Evolutionary conservation across 2,329 filamentous ascomycete species (phyloP), one percentile per base, ranked within the genome.

Genomic region (Diaporthe sp.): DNA sequence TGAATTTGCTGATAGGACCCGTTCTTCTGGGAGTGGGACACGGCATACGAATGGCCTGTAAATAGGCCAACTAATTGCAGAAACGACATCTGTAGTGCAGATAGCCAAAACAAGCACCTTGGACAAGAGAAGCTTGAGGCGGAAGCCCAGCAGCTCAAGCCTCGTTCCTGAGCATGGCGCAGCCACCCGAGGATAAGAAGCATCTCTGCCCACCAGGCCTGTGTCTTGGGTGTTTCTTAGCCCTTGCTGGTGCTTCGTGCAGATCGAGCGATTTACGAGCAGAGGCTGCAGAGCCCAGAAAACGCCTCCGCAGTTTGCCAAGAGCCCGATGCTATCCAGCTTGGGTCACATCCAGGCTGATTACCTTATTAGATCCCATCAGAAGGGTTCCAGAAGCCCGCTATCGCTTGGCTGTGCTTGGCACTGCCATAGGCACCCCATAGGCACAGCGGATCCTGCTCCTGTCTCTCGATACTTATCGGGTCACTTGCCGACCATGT

Each of bases 351-450:
- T 68, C 65, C 47, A 51, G 31, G 49, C 28, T 68, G 65, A 53
- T 53, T 68, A 68, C 65, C 47, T 68, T 68, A 68, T 68, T 12
- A 39, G 8, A 68, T 68, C 31, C 65, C 65, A 53, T 68, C 44
- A 68, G 65, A 53, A 68, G 34, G 65, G 13, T 68, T 68, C 65
- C 65, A 68, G 65, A 68, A 68, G 47, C 47, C 47, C 47, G 65
- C 65, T 68, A 68, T 68, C 65, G 47, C 65, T 68, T 68, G 65
- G 65, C 65, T 51, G 31, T 53, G 65, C 63, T 68, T 68, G 63
- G 63, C 63, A 67, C 61, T 67, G 61, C 63, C 63, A 47, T 25
- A 67, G 63, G 63, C 63, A 42, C 65, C 42, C 63, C 63, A 47
- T 25, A 67, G 63, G 63, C 63, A 42, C 65, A 65, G 58, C 22